phyloP scores from a whole-genome alignment of 495 filamentous ascomycete genomes.

The Entonaema liquescens region DNA sequence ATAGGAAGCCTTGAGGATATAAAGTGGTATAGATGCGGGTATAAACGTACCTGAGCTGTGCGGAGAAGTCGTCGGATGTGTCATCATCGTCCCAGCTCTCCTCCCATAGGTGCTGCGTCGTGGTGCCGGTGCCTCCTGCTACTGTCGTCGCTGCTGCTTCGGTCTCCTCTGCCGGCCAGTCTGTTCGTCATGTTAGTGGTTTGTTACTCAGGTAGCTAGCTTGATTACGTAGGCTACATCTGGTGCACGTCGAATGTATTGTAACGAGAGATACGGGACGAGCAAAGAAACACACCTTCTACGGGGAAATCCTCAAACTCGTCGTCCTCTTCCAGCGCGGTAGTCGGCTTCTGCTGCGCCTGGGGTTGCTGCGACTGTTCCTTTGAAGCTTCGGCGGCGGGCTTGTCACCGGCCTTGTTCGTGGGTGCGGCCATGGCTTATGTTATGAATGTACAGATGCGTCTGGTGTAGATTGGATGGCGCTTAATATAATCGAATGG shows the following conservation, averaged over 20 bases:
- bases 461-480: not conserved
- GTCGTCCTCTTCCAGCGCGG: slow-evolving; percentile 92
- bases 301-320: slow-evolving; percentile 99
- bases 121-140: slow-evolving; percentile 49
- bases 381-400: slow-evolving; percentile 55
- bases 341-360: slow-evolving; percentile 48
- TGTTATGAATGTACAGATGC: not conserved
- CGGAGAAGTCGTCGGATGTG: slow-evolving; percentile 93
- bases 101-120: slow-evolving; percentile 90
- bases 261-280: not conserved
- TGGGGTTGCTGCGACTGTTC: slow-evolving; percentile 47
- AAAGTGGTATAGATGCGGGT: slow-evolving; percentile 5
- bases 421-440: slow-evolving; percentile 40
- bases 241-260: too few relatives aligned
- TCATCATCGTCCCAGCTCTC: slow-evolving; percentile 99
- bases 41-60: slow-evolving; percentile 84
- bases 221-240: too few relatives aligned
- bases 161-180: slow-evolving; percentile 88
- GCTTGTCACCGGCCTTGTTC: slow-evolving; percentile 51
- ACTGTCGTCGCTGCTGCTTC: slow-evolving; percentile 66
- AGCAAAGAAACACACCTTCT: slow-evolving; percentile 70
- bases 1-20: not conserved
- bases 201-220: not conserved
- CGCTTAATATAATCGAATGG: not conserved
- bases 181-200: slow-evolving; percentile 53